Evolutionary conservation across 2,329 filamentous ascomycete species (phyloP), one percentile per base, ranked within the genome.

Genomic region (Fusarium beomiforme): DNA sequence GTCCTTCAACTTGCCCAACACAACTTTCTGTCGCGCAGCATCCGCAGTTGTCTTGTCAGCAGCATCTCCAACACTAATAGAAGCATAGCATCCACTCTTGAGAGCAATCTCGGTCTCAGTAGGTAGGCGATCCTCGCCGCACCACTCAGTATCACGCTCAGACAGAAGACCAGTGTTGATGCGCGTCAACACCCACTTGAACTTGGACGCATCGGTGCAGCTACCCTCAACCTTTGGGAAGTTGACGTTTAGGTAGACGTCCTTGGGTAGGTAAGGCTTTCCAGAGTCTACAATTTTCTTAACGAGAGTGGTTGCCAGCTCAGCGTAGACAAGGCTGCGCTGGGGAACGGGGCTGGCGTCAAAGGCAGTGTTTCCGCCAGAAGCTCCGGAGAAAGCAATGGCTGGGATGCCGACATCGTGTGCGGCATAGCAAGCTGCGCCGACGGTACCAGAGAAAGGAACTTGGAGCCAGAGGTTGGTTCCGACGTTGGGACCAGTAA

Each of bases 241-340:
- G 80, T 93, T 93, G 73, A 93, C 90, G 71, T 93, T 93, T 34
- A 93, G 84, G 78, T 85, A 92, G 37, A 88, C 84, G 47, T 86
- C 84, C 0, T 81, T 74, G 0, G 91, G 90, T 6, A 93, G 83
- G 75, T 91, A 92, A 0, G 91, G 91, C 41, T 83, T 83, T 41
- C 89, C 89, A 0, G 86, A 83, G 3, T 79, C 82, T 31, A 91
- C 76, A 41, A 93, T 75, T 5, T 82, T 82, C 54, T 87, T 80
- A 11, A 89, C 90, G 9, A 93, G 76, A 29, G 85, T 87, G 16
- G 86, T 81, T 2, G 90, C 87, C 8, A 93, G 84, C 55, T 90
- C 84, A 6, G 88, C 89, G 73, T 93, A 93, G n/a, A 92, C 79
- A 16, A 80, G 78, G 78, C 86, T 88, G 69, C 88, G 85, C 13